Evolutionary conservation across 1,139 yeast genomes (phyloP).

Genomic region (Pneumocystis jirovecii): DNA sequence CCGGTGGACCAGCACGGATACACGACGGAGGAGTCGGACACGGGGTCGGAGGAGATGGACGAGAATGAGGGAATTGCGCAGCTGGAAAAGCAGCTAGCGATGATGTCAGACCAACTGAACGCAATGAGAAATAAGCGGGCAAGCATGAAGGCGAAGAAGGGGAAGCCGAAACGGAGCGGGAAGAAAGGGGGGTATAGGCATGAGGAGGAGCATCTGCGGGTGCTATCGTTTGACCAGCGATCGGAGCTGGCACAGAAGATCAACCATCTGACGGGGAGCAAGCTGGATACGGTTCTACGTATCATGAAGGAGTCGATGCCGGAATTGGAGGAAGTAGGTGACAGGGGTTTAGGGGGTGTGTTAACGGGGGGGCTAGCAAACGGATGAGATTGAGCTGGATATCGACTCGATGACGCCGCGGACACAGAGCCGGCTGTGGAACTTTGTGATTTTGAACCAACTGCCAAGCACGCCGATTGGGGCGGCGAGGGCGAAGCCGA

Average conservation of each 20-base stretch:
- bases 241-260: conserved; percentile 82
- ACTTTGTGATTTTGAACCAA: conserved; percentile 48
- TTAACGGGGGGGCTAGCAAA: conserved; percentile 22
- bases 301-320: conserved; percentile 80
- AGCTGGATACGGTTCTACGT: conserved; percentile 66
- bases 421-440: conserved; percentile 70
- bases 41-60: conserved; percentile 56
- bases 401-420: conserved; percentile 83
- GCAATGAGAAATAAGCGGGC: conserved; percentile 10
- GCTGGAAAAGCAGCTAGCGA: conserved; percentile 74
- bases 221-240: conserved; percentile 80
- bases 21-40: conserved; percentile 36
- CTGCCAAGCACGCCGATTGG: conserved; percentile 15
- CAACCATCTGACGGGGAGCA: conserved; percentile 57
- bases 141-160: neutral
- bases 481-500: conserved; percentile 8
- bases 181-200: conserved; percentile 3
- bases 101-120: conserved; percentile 55
- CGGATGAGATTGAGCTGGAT: conserved; percentile 86
- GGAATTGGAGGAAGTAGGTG: conserved; percentile 25
- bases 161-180: conserved; percentile 6
- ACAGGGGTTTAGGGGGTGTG: neutral
- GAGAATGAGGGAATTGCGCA: conserved; percentile 67
- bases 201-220: conserved; percentile 11
- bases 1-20: conserved; percentile 51